A percentile compares a stretch with the other conserved stretches of the same genome.
phyloP scores from a whole-genome alignment of 1,139 yeast species.

The Geotrichum australiense region DNA sequence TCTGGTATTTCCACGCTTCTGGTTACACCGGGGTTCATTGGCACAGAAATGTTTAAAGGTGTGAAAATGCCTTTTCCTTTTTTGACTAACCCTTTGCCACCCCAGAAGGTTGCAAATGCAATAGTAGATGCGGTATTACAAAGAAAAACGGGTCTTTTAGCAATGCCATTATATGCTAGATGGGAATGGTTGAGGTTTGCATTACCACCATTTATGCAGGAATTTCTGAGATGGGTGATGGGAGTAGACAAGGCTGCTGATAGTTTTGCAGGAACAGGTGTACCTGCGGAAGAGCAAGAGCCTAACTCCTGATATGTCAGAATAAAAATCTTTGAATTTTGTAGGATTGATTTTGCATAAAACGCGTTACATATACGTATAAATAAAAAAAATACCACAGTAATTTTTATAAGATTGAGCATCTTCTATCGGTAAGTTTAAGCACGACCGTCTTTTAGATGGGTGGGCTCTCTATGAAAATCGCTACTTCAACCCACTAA shows the following conservation, averaged over 20 bases:
- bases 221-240: not conserved
- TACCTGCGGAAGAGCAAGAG: too few relatives aligned
- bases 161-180: slow-evolving; percentile 65
- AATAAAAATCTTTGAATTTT: too few relatives aligned
- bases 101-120: slow-evolving; percentile 50
- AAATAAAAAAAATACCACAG: too few relatives aligned
- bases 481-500: too few relatives aligned
- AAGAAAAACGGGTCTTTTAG: slow-evolving; percentile 63
- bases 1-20: slow-evolving; percentile 61
- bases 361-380: too few relatives aligned
- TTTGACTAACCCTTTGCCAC: slow-evolving; percentile 72
- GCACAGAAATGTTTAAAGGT: slow-evolving; percentile 59
- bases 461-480: too few relatives aligned
- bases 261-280: slow-evolving; percentile 1
- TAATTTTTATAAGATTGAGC: too few relatives aligned
- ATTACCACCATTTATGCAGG: slow-evolving; percentile 14
- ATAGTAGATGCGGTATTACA: slow-evolving; percentile 48
- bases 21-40: slow-evolving; percentile 77
- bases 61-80: slow-evolving; percentile 62
- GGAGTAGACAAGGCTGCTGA: slow-evolving; percentile 5
- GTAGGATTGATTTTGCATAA: too few relatives aligned
- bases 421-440: too few relatives aligned
- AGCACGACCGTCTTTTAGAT: too few relatives aligned
- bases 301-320: too few relatives aligned
- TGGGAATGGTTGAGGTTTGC: slow-evolving; percentile 26